phyloP scores from a whole-genome alignment of 2,329 filamentous ascomycete species.

The Herpotrichia juniperi region DNA sequence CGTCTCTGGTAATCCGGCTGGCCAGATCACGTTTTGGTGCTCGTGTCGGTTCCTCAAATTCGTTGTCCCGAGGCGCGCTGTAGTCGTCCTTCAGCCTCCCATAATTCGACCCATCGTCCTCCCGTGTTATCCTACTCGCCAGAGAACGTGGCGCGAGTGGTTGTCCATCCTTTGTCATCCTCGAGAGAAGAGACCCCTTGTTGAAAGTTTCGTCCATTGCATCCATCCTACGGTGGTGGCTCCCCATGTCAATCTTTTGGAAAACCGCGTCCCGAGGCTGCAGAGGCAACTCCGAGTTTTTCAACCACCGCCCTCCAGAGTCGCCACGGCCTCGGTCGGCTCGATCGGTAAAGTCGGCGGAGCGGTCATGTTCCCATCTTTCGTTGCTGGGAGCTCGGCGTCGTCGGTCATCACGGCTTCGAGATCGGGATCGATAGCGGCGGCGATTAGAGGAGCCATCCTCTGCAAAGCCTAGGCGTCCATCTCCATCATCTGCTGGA shows the following conservation, averaged over 20 bases:
- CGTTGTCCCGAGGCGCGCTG: constrained; percentile 30
- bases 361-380: constrained; percentile 39
- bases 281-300: constrained; percentile 31
- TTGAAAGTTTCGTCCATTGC: constrained; percentile 46
- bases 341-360: neutral
- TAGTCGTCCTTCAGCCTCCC: constrained; percentile 40
- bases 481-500: constrained; percentile 55
- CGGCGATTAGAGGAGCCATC: constrained; percentile 49
- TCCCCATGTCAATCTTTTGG: constrained; percentile 42
- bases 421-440: constrained; percentile 49
- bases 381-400: constrained; percentile 28
- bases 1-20: constrained; percentile 37
- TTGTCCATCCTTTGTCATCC: constrained; percentile 44
- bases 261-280: constrained; percentile 39
- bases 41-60: constrained; percentile 29
- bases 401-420: constrained; percentile 21
- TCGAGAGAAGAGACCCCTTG: constrained; percentile 28
- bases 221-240: constrained; percentile 53
- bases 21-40: constrained; percentile 31
- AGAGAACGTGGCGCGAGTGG: constrained; percentile 34
- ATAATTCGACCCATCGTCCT: constrained; percentile 22
- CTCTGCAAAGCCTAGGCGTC: constrained; percentile 58
- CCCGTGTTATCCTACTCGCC: constrained; percentile 37
- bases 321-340: constrained; percentile 9
- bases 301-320: constrained; percentile 33